These are phyloP conservation scores for Neostapfia colusana DNA, from an alignment of 176 grass and related monocot species.

Conservation along the genomic window DNA sequence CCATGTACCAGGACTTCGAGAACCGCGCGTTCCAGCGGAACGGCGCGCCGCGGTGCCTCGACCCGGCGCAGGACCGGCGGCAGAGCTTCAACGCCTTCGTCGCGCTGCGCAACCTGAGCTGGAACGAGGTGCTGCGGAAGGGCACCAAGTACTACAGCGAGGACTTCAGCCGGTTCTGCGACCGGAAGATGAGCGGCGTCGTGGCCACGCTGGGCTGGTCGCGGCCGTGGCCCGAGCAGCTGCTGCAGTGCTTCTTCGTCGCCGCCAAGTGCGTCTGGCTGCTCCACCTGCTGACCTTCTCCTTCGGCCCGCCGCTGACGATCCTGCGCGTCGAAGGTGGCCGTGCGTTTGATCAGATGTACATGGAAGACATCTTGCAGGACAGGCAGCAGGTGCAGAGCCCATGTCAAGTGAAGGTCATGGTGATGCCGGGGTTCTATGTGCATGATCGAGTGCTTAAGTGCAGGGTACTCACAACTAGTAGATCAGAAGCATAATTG, in stretches of 20 bases:
- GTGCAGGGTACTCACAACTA: constrained; percentile 64
- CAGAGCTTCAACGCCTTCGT: constrained; percentile 69
- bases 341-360: constrained; percentile 57
- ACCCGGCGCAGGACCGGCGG: constrained; percentile 53
- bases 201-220: constrained; percentile 67
- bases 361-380: constrained; percentile 74
- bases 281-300: constrained; percentile 82
- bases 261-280: constrained; percentile 84
- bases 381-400: constrained; percentile 45
- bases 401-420: constrained; percentile 59
- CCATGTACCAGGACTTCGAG: constrained; percentile 86
- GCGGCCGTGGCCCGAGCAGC: constrained; percentile 78
- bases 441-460: constrained; percentile 76
- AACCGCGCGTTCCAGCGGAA: constrained; percentile 62
- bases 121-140: constrained; percentile 89
- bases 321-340: constrained; percentile 60
- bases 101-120: constrained; percentile 76
- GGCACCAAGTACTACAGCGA: constrained; percentile 84
- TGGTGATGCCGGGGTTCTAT: constrained; percentile 90
- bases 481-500: constrained; percentile 24
- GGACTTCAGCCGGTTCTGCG: constrained; percentile 83
- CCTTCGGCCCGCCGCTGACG: constrained; percentile 60
- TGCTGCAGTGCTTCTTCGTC: constrained; percentile 87
- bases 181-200: constrained; percentile 83
- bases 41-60: constrained; percentile 56